Conservation (phyloP, 2,329 filamentous ascomycete species). For the Aureobasidium sp. region DNA sequence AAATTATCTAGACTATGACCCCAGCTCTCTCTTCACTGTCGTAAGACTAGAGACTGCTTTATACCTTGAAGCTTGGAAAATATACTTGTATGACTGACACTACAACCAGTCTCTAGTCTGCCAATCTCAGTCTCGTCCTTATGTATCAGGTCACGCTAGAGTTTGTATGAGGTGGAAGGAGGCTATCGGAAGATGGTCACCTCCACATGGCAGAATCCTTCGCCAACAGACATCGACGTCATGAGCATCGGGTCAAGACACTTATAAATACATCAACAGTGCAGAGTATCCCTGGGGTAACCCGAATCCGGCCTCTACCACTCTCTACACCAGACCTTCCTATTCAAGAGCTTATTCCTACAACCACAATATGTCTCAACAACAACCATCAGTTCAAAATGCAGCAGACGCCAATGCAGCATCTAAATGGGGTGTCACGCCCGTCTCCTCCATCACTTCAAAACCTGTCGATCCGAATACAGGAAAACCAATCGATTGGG, state of each 20-base stretch:
- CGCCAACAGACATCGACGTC: background rate
- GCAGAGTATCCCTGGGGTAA: background rate
- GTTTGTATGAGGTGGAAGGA: background rate
- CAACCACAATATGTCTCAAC: background rate
- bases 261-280: background rate
- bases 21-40: too few species aligned
- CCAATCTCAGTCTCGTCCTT: too few species aligned
- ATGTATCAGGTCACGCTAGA: too few species aligned
- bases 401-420: background rate
- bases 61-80: too few species aligned
- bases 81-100: too few species aligned
- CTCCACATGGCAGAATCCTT: background rate
- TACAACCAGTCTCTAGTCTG: too few species aligned
- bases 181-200: background rate
- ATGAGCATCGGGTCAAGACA: background rate
- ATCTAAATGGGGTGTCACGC: conserved; percentile 17
- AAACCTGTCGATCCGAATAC: conserved; percentile 4
- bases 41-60: too few species aligned
- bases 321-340: background rate
- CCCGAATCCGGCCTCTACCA: background rate
- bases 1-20: too few species aligned
- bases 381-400: background rate
- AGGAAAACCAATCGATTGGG: conserved; percentile 10
- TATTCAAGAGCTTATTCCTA: background rate
- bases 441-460: background rate